These are phyloP conservation scores for Chenopodium formosanum DNA, from an alignment of 148 eudicot species.

Conservation along the genomic window DNA sequence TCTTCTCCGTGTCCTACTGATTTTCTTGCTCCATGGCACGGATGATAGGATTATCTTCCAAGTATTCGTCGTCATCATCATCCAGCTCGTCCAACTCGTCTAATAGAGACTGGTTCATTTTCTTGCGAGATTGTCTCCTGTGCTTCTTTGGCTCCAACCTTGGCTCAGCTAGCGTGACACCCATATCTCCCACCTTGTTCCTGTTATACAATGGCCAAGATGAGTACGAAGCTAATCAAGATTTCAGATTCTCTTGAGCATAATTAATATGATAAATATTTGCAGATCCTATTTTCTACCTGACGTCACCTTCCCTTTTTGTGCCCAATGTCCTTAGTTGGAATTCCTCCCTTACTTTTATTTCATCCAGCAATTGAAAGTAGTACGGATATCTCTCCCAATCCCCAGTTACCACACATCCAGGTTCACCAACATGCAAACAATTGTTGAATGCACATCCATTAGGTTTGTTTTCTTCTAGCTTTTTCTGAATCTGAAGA, in stretches of 20 bases:
- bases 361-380: slow-evolving; percentile 88
- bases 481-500: slow-evolving; percentile 61
- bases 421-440: slow-evolving; percentile 86
- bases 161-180: slow-evolving; percentile 72
- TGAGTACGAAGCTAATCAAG: background rate
- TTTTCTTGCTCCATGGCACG: slow-evolving; percentile 52
- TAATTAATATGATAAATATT: background rate
- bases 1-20: slow-evolving; percentile 46
- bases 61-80: slow-evolving; percentile 52
- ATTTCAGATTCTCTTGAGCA: background rate
- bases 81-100: slow-evolving; percentile 66
- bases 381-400: slow-evolving; percentile 94
- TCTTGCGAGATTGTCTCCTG: slow-evolving; percentile 78
- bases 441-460: slow-evolving; percentile 80
- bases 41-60: slow-evolving; percentile 47
- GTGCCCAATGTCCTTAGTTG: slow-evolving; percentile 91
- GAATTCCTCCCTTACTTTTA: slow-evolving; percentile 78
- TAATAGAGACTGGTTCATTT: slow-evolving; percentile 57
- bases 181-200: slow-evolving; percentile 68
- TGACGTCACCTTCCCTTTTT: slow-evolving; percentile 82
- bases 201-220: slow-evolving; percentile 31
- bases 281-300: slow-evolving; percentile 41
- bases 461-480: slow-evolving; percentile 43
- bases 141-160: slow-evolving; percentile 75
- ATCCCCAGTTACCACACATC: slow-evolving; percentile 60